Evolutionary conservation across 169 alveolate species (phyloP).

Genomic region (Plasmodium knowlesi): DNA sequence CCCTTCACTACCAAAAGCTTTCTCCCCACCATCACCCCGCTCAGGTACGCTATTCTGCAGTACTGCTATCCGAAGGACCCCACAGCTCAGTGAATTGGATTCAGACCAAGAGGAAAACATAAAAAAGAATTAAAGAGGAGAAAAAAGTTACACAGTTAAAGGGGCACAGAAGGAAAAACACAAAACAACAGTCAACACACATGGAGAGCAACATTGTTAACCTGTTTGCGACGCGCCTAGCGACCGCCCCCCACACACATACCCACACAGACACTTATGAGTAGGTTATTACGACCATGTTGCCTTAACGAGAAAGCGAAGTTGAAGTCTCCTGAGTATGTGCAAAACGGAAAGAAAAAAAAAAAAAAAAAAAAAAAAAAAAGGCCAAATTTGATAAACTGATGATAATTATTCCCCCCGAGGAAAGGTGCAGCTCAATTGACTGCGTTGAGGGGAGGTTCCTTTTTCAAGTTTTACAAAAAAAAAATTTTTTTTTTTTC

Average conservation of each 20-base stretch:
- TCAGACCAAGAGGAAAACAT: neutral
- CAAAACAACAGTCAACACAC: neutral
- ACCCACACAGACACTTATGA: too few species aligned
- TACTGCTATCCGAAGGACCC: neutral
- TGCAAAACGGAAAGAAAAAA: neutral
- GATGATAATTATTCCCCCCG: neutral
- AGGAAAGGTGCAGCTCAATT: neutral
- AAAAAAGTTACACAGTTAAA: neutral
- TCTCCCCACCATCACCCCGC: neutral
- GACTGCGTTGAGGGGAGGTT: neutral
- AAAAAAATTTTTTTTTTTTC: neutral
- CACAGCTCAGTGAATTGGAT: neutral
- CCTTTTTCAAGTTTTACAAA: neutral
- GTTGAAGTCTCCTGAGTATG: neutral
- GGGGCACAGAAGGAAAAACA: neutral
- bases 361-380: too few species aligned
- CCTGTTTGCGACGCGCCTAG: too few species aligned
- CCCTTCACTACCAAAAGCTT: neutral
- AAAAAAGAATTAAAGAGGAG: neutral
- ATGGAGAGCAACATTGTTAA: too few species aligned
- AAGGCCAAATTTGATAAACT: neutral
- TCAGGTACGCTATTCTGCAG: slow-evolving; percentile 63
- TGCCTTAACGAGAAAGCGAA: neutral
- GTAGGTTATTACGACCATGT: neutral
- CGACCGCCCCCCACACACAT: too few species aligned